These are phyloP conservation scores for Amanita fuliginea DNA, from an alignment of 768 basidiomycete species.

Conservation along the genomic window DNA sequence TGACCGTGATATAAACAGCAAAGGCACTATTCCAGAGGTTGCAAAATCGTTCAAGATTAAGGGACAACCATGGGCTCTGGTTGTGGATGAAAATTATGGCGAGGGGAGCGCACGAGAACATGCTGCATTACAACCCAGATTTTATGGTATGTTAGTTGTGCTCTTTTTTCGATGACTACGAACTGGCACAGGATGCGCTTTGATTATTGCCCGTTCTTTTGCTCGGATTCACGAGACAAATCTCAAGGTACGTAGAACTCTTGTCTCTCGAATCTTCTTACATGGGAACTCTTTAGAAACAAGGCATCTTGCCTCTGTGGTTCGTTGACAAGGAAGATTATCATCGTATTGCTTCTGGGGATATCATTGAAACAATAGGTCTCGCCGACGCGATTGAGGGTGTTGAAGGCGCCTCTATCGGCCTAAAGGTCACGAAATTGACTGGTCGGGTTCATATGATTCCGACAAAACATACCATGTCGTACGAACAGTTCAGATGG, in stretches of 20 bases:
- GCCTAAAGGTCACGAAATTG: conserved; percentile 55
- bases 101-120: conserved; percentile 98
- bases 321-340: conserved; percentile 85
- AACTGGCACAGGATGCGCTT: conserved; percentile 49
- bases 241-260: conserved; percentile 51
- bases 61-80: conserved; percentile 81
- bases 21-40: conserved; percentile 81
- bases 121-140: conserved; percentile 92
- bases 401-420: conserved; percentile 33
- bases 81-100: conserved; percentile 97
- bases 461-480: conserved; percentile 80
- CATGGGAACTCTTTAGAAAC: conserved; percentile 53
- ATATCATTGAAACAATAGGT: conserved; percentile 77
- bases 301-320: conserved; percentile 95
- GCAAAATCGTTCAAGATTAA: conserved; percentile 84
- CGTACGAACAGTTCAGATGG: conserved; percentile 85
- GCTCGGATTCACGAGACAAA: conserved; percentile 99
- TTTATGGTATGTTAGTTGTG: conserved; percentile 51
- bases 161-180: neutral
- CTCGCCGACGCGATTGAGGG: conserved; percentile 54
- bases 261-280: conserved; percentile 2
- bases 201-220: conserved; percentile 89
- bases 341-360: conserved; percentile 69
- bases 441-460: conserved; percentile 58
- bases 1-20: conserved; percentile 51